Evolutionary conservation across 352 stramenopile genomes (phyloP).

Genomic region (Thraustochytrium sp.): DNA sequence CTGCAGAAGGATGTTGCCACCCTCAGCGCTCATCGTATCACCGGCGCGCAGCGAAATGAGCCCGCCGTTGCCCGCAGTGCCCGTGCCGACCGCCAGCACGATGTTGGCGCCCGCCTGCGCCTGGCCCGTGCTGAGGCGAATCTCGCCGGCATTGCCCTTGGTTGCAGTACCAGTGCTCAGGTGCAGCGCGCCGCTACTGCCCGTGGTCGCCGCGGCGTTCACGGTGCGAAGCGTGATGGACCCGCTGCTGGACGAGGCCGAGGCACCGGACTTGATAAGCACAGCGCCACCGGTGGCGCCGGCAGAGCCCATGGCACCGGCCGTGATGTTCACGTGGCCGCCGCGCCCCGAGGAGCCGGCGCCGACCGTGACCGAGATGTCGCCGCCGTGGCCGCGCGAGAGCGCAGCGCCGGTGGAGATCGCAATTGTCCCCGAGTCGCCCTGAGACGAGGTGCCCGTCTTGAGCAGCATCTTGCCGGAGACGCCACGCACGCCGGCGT

Average conservation of each 20-base stretch:
- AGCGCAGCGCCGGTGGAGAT: conserved; percentile 64
- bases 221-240: background rate
- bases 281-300: background rate
- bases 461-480: conserved; percentile 62
- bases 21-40: conserved; percentile 57
- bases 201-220: background rate
- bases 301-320: conserved; percentile 49
- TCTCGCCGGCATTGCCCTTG: conserved; percentile 65
- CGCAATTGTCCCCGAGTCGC: conserved; percentile 67
- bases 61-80: conserved; percentile 56
- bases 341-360: conserved; percentile 45
- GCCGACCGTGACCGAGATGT: conserved; percentile 63
- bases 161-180: conserved; percentile 48
- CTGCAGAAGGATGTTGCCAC: conserved; percentile 66
- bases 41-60: conserved; percentile 69
- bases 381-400: conserved; percentile 61
- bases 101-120: conserved; percentile 58
- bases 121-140: conserved; percentile 64
- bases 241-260: background rate
- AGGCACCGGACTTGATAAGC: background rate
- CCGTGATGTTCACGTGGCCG: conserved; percentile 48
- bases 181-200: conserved; percentile 45
- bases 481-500: conserved; percentile 62
- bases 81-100: conserved; percentile 39
- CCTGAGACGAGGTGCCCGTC: conserved; percentile 60